A percentile compares a stretch with the other conserved stretches of the same genome.
phyloP scores from a whole-genome alignment of 192 early-diverging fungal genomes.

The Gigaspora rosea region DNA sequence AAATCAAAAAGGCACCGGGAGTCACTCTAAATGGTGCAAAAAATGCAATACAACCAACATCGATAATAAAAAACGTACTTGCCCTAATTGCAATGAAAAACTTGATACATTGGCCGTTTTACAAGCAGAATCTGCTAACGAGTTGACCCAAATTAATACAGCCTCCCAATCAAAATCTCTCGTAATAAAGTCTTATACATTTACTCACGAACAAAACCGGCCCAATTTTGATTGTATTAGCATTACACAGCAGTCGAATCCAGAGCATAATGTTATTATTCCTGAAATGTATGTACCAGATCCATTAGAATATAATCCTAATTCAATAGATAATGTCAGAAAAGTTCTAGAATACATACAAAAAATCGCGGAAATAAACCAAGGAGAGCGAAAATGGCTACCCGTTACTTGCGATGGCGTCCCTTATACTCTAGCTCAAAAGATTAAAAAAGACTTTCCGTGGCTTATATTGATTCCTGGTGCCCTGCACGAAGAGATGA shows the following conservation, averaged over 20 bases:
- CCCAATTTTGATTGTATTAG: not conserved
- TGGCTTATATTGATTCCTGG: constrained; percentile 4
- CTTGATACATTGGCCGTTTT: not conserved
- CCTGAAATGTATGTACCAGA: constrained; percentile 8
- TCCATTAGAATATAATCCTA: constrained; percentile 3
- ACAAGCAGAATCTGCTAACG: not conserved
- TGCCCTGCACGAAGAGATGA: constrained; percentile 4
- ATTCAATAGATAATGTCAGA: constrained; percentile 1
- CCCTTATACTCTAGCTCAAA: not conserved
- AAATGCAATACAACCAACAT: constrained; percentile 4
- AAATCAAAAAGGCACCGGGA: not conserved
- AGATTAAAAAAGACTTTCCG: not conserved
- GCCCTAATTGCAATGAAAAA: not conserved
- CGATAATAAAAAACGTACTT: not conserved
- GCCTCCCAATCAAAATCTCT: not conserved
- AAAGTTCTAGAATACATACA: constrained; percentile 13
- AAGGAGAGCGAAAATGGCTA: not conserved
- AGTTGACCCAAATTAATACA: not conserved
- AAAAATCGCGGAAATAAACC: not conserved
- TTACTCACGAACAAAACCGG: not conserved
- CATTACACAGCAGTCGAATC: not conserved
- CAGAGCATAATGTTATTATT: not conserved
- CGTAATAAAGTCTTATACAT: not conserved
- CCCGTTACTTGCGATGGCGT: constrained; percentile 9
- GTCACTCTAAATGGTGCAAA: not conserved